A percentile compares a stretch with the other conserved stretches of the same genome.
Evolutionary conservation across 345 rosid species (phyloP).

Genomic region (Acer negundo): DNA sequence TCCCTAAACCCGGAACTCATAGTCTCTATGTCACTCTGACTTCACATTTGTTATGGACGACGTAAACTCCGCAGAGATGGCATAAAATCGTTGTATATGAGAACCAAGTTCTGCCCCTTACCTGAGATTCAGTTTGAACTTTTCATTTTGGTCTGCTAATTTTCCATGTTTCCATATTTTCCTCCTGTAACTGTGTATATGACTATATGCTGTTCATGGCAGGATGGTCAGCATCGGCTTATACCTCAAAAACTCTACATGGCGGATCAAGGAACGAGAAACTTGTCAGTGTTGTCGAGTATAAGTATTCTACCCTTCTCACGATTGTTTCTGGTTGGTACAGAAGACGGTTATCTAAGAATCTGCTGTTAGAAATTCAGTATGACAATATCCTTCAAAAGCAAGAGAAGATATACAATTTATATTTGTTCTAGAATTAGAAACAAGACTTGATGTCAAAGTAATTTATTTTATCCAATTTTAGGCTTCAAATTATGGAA

Average conservation of each 20-base stretch:
- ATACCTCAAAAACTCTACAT: constrained; percentile 67
- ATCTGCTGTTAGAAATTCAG: constrained; percentile 56
- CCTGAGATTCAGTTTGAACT: not conserved
- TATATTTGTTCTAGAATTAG: not conserved
- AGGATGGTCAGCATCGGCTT: constrained; percentile 69
- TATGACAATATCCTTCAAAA: not conserved
- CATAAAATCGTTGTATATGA: not conserved
- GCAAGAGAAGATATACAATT: not conserved
- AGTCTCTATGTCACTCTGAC: not conserved
- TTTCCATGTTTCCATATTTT: not conserved
- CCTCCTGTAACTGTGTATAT: not conserved
- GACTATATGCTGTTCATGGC: constrained; percentile 21
- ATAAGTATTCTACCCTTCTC: constrained; percentile 78
- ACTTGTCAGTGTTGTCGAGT: constrained; percentile 67
- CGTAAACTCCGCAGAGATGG: not conserved
- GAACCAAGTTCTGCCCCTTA: not conserved
- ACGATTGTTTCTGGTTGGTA: constrained; percentile 78
- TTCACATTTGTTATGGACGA: not conserved
- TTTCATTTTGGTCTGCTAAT: not conserved
- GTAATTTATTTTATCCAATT: not conserved
- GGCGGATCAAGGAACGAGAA: constrained; percentile 57
- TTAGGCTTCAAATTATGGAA: not conserved
- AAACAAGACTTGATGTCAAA: not conserved
- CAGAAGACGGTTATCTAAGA: constrained; percentile 81
- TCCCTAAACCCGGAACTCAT: not conserved